These are phyloP conservation scores for Pittosporum tobira DNA, from an alignment of 129 eudicot genomes.

Conservation along the genomic window DNA sequence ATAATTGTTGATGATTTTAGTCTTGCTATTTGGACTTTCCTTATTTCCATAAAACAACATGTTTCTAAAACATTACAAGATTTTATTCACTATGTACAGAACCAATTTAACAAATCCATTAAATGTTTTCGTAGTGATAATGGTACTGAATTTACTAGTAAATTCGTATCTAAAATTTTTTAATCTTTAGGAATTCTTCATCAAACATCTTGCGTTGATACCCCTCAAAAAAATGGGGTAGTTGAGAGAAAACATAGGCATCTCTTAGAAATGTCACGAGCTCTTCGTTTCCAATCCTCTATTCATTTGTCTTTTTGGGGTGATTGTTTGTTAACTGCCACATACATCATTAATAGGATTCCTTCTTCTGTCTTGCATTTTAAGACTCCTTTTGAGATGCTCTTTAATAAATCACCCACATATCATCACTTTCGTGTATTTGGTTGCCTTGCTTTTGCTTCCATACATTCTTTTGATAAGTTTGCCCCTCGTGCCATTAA, in stretches of 20 bases:
- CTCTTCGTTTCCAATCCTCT: not conserved
- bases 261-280: too few relatives aligned
- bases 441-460: too few relatives aligned
- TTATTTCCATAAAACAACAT: not conserved
- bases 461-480: too few relatives aligned
- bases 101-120: not conserved
- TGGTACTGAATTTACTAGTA: not conserved
- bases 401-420: not conserved
- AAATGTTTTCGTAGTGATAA: slow-evolving; percentile 1
- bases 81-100: not conserved
- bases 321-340: too few relatives aligned
- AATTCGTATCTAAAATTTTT: not conserved
- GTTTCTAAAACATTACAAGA: not conserved
- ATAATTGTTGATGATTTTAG: too few relatives aligned
- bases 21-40: slow-evolving; percentile 1
- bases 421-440: not conserved
- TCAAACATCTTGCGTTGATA: too few relatives aligned
- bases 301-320: not conserved
- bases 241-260: too few relatives aligned
- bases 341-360: not conserved
- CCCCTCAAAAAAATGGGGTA: too few relatives aligned
- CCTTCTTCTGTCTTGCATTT: not conserved
- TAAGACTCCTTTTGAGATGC: not conserved
- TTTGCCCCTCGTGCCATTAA: too few relatives aligned
- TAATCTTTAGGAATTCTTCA: too few relatives aligned